Percentiles rank a stretch among this genome's conserved stretches.
These are phyloP conservation scores for Chrysoporthe austroafricana DNA, from an alignment of 2,329 filamentous ascomycete species.

Conservation along the genomic window DNA sequence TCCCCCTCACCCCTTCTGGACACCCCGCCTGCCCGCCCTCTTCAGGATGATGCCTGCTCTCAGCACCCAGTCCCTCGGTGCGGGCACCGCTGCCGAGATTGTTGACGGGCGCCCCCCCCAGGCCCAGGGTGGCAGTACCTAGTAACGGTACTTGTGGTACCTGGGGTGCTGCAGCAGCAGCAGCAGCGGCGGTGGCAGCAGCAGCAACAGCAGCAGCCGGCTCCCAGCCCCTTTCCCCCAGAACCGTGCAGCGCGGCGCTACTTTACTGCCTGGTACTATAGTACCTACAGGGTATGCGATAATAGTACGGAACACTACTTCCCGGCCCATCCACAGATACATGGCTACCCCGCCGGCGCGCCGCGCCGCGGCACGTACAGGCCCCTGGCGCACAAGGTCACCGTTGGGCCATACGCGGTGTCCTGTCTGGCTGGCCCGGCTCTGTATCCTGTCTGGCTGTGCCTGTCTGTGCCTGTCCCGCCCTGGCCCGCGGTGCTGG, in stretches of 20 bases:
- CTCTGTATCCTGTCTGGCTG: neutral
- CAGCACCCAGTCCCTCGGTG: neutral
- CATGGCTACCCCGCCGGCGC: conserved; percentile 1
- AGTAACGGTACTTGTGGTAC: no score
- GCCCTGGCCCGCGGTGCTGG: conserved; percentile 11
- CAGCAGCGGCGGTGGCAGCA: neutral
- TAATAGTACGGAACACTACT: neutral
- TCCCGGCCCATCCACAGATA: neutral
- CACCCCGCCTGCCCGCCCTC: no score
- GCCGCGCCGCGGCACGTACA: conserved; percentile 1
- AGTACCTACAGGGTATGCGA: conserved; percentile 4
- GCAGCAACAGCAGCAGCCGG: neutral
- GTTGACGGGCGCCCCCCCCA: no score
- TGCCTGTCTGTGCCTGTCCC: neutral
- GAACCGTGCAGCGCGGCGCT: neutral
- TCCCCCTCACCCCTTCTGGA: no score
- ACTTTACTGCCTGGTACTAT: neutral
- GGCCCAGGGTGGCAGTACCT: no score
- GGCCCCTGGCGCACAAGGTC: neutral
- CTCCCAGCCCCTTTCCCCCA: neutral
- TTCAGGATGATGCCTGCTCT: neutral
- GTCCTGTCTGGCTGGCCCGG: neutral
- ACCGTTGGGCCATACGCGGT: neutral
- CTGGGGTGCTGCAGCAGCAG: neutral
- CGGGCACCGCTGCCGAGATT: no score